A percentile compares a stretch with the other conserved stretches of the same genome.
Evolutionary conservation across 2,329 filamentous ascomycete genomes (phyloP).

Genomic region (Beauveria sp.): DNA sequence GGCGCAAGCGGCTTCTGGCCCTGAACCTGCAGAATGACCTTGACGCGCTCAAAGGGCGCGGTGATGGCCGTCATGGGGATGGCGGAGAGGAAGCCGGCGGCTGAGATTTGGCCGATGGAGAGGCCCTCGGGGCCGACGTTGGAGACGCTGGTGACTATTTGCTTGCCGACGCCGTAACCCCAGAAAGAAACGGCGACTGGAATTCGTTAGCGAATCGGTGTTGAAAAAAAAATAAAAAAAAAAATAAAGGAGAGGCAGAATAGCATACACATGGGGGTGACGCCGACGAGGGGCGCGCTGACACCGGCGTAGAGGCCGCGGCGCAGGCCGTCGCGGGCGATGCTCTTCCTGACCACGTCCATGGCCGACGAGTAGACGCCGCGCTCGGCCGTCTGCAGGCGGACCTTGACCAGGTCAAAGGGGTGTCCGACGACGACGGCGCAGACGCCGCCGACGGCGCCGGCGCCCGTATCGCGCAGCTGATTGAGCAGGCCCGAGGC

Average conservation of each 20-base stretch:
- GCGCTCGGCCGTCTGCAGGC: slow-evolving; percentile 89
- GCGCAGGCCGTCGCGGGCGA: slow-evolving; percentile 75
- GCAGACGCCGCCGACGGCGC: slow-evolving; percentile 88
- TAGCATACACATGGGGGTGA: slow-evolving; percentile 95
- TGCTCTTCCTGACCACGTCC: slow-evolving; percentile 82
- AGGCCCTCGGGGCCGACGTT: slow-evolving; percentile 62
- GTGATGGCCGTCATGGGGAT: slow-evolving; percentile 97
- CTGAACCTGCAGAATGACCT: slow-evolving; percentile 96
- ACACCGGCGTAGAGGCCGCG: slow-evolving; percentile 94
- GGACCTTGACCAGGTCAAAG: slow-evolving; percentile 96
- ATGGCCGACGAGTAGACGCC: slow-evolving; percentile 86
- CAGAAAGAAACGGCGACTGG: slow-evolving; percentile 63
- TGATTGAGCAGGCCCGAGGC: slow-evolving; percentile 36
- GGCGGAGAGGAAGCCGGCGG: slow-evolving; percentile 94
- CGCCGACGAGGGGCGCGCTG: slow-evolving; percentile 85
- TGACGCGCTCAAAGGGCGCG: slow-evolving; percentile 97
- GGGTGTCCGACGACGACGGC: slow-evolving; percentile 93
- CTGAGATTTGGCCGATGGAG: slow-evolving; percentile 78
- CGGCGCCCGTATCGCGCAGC: slow-evolving; percentile 76
- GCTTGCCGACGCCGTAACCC: slow-evolving; percentile 95
- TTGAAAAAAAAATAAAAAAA: too few relatives aligned
- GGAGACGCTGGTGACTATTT: slow-evolving; percentile 65
- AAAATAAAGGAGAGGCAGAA: background rate
- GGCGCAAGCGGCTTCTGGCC: slow-evolving; percentile 82
- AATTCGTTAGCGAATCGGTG: background rate